Evolutionary conservation across 1,284 basidiomycete species (phyloP).

Genomic region (Fistulinella cinereoalba): DNA sequence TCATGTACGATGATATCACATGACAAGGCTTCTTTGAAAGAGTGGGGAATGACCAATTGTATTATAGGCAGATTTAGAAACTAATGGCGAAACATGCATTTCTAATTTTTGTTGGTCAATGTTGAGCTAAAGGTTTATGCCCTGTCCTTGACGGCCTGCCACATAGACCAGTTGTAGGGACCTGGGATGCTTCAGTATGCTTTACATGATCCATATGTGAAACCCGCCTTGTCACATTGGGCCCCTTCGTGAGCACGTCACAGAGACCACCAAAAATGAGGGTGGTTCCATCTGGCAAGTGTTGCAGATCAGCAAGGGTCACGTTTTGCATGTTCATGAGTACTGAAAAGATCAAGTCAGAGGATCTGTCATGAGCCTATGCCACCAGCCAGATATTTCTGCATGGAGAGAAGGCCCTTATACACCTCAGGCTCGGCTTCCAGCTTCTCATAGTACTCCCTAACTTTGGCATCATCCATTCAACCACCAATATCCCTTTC

Average conservation of each 20-base stretch:
- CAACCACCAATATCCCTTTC: too few species aligned
- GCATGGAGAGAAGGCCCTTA: conserved; percentile 44
- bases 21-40: conserved; percentile 2
- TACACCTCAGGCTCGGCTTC: conserved; percentile 42
- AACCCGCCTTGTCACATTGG: conserved; percentile 28
- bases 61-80: too few species aligned
- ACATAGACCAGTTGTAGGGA: too few species aligned
- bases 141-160: too few species aligned
- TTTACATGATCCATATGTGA: too few species aligned
- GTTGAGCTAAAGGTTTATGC: too few species aligned
- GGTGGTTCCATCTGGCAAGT: conserved; percentile 44
- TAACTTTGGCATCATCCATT: too few species aligned
- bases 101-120: too few species aligned
- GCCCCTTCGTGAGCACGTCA: conserved; percentile 17
- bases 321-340: conserved; percentile 32
- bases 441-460: too few species aligned
- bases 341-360: not conserved
- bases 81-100: too few species aligned
- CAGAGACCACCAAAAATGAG: not conserved
- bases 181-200: too few species aligned
- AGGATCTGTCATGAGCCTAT: conserved; percentile 26
- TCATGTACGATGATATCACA: conserved; percentile 38
- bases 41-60: too few species aligned
- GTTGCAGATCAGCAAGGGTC: conserved; percentile 53
- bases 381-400: conserved; percentile 49